Percentiles rank a stretch among this genome's conserved stretches.
phyloP scores from a whole-genome alignment of 2,329 filamentous ascomycete species.

The Neopestalotiopsis rosae region DNA sequence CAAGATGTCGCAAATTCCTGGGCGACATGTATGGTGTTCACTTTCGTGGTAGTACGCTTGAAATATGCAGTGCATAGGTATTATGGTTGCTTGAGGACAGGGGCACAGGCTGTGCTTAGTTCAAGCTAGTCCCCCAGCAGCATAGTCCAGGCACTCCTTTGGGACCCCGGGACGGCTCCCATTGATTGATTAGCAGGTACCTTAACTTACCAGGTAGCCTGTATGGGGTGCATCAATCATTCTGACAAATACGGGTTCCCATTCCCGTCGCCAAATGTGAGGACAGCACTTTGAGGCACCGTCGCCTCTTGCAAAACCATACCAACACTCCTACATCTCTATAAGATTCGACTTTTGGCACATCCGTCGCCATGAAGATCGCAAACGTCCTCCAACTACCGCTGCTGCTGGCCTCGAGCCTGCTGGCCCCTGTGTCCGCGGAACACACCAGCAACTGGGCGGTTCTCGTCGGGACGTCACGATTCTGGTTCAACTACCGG shows the following conservation, averaged over 20 bases:
- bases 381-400: slow-evolving; percentile 49
- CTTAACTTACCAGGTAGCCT: background rate
- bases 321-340: background rate
- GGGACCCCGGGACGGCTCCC: too few species aligned
- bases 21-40: too few species aligned
- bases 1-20: too few species aligned
- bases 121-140: too few species aligned
- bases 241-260: background rate
- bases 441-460: slow-evolving; percentile 99
- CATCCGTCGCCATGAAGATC: slow-evolving; percentile 52
- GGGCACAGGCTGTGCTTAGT: too few species aligned
- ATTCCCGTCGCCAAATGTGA: background rate
- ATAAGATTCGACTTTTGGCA: background rate
- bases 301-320: background rate
- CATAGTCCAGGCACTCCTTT: too few species aligned
- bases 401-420: slow-evolving; percentile 51
- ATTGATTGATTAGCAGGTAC: too few species aligned
- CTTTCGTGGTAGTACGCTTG: too few species aligned
- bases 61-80: too few species aligned
- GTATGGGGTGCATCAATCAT: background rate
- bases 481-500: slow-evolving; percentile 99
- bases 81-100: too few species aligned
- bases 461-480: slow-evolving; percentile 95
- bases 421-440: slow-evolving; percentile 56
- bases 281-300: background rate